Conservation (phyloP, 441 rosid species). For the Gossypium schwendimanii region DNA sequence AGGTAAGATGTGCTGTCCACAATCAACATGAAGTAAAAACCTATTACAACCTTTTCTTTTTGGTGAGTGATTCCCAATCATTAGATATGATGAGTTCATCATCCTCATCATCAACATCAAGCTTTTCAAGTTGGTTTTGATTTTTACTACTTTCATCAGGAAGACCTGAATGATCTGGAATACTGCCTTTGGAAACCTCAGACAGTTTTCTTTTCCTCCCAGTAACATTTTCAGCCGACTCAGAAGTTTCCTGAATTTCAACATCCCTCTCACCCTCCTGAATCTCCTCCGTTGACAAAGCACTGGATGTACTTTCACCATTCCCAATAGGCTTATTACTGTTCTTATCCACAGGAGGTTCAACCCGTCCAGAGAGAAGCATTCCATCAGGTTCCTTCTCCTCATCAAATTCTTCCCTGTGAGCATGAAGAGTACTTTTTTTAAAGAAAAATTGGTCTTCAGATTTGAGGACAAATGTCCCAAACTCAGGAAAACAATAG, state of each 20-base stretch:
- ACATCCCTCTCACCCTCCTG: conserved; percentile 17
- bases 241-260: conserved; percentile 33
- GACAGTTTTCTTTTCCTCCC: conserved; percentile 59
- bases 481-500: background rate
- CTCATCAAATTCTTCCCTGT: conserved; percentile 88
- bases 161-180: conserved; percentile 18
- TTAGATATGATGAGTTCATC: conserved; percentile 44
- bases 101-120: conserved; percentile 44
- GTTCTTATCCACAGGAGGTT: conserved; percentile 45
- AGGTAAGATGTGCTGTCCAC: conserved; percentile 19
- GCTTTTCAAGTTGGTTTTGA: conserved; percentile 39
- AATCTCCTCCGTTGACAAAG: conserved; percentile 19
- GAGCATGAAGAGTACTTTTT: background rate
- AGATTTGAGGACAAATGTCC: background rate
- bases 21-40: conserved; percentile 10
- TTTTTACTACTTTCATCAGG: conserved; percentile 19
- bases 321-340: conserved; percentile 40
- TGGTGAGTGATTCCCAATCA: conserved; percentile 23
- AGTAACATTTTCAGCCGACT: conserved; percentile 21
- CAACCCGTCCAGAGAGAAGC: conserved; percentile 86
- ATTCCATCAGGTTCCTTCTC: conserved; percentile 96
- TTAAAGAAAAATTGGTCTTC: background rate
- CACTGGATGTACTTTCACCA: conserved; percentile 35
- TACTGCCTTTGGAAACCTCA: conserved; percentile 13
- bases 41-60: conserved; percentile 50